Evolutionary conservation across 2,329 filamentous ascomycete species (phyloP), one percentile per base, ranked within the genome.

Genomic region (Diaporthe ampelina): DNA sequence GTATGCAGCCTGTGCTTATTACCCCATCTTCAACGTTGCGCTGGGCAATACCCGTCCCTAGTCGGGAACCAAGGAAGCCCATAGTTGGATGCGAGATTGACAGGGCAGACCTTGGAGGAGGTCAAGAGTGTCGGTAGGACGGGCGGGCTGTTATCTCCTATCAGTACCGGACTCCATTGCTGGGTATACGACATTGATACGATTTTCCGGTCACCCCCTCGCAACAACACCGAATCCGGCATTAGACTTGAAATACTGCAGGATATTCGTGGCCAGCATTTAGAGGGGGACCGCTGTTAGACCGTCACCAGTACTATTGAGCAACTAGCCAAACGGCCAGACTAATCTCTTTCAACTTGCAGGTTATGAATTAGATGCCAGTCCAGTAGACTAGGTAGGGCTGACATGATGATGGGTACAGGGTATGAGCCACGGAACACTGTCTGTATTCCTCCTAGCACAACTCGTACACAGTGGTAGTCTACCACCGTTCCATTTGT

Each of bases 61-160:
- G 50, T 45, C 57, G 67, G 52, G 50, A 50, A 50, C 54, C 68
- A 59, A 70, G 68, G 54, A 54, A 40, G 48, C 48, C n/a, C n/a
- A 32, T 26, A 26, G 63, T 40, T 57, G 54, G 40, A 35, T 59
- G 68, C 21, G 17, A 52, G 63, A 52, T 52, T 37, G 29, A 37
- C 63, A 67, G 63, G 63, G 63, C 45, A 50, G 56, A 52, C 56
- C 56, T 63, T 72, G 57, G 69, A 26, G 24, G 32, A 26, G 24
- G 32, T 50, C 21, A 40, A 52, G 57, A 54, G 45, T 43, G 70
- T 29, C 24, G 57, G 70, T 17, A 54, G 13, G 63, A n/a, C 43
- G n/a, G 32, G 45, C 29, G 63, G 63, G 45, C 10, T 68, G 63
- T 56, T 72, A 63, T 72, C 57, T 72, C 57, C 48, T 63, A 72